Evolutionary conservation across 768 basidiomycete species (phyloP), one percentile per base, ranked within the genome.

Genomic region (Hygrophorus russula): DNA sequence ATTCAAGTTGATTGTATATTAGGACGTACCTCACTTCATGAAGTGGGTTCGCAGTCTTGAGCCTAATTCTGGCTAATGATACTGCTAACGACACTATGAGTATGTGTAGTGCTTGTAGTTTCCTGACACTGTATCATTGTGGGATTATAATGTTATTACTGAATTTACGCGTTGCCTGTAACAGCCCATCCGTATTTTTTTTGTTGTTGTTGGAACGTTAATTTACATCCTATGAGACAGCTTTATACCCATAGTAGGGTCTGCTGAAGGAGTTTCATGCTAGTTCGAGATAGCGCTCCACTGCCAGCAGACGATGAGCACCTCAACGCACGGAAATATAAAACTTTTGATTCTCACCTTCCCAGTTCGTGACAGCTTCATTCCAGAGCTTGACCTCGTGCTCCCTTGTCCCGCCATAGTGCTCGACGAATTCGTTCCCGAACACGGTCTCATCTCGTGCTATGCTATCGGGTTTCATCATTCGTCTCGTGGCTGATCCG

Each of bases 321-420:
- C 49, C 40, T 45, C 40, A 49, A 41, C 20, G 8, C 13, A n/a
- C 29, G n/a, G 11, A 15, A 19, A 44, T 24, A 36, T 30, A 40
- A 44, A 5, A 4, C 35, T 5, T 29, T 24, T 24, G 24, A 36
- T 14, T 52, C 78, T 52, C 53, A 89, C 91, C 76, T 75, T 94
- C 93, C 92, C 89, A 97, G 58, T 76, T 82, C 9, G 93, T 96
- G 31, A 94, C 90, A 2, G 90, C 88, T 53, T 80, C 75, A 51
- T 90, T 84, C 82, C 87, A 93, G 18, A 85, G 53, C 42, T 70
- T 78, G 45, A 93, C 79, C 58, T 94, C 92, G 57, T 97, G 85
- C 59, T 89, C 76, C 53, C 94, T 76, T n/a, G 96, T 98, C 6
- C 91, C 93, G 2, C 86, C 90, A 54, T 76, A 94, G 58, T 99